Evolutionary conservation across 768 basidiomycete species (phyloP).

Genomic region (Jaapia argillacea): DNA sequence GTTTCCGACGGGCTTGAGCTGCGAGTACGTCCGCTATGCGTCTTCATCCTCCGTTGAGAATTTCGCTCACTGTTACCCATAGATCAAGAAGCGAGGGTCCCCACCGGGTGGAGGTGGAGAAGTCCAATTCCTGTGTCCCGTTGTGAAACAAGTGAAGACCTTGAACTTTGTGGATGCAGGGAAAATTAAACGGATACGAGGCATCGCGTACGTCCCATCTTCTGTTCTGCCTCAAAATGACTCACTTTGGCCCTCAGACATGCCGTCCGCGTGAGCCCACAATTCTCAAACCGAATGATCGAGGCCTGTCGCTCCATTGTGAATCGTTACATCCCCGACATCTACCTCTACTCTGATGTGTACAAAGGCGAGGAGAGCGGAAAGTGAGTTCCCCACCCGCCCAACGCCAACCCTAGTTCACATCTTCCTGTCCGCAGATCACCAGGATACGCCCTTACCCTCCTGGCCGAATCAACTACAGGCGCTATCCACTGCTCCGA

Average conservation of each 20-base stretch:
- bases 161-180: constrained; percentile 89
- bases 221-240: not conserved
- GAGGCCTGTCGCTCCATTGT: constrained; percentile 87
- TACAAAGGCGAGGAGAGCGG: constrained; percentile 97
- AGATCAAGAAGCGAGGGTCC: constrained; percentile 95
- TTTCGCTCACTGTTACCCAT: constrained; percentile 3
- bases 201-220: constrained; percentile 68
- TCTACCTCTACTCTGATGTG: constrained; percentile 96
- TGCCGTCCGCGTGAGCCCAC: constrained; percentile 92
- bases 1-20: constrained; percentile 87
- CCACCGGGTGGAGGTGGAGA: constrained; percentile 90
- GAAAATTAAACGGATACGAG: constrained; percentile 88
- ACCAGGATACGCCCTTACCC: constrained; percentile 87
- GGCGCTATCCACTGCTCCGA: constrained; percentile 83
- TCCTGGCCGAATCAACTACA: constrained; percentile 90
- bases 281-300: constrained; percentile 97
- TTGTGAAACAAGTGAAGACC: constrained; percentile 86
- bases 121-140: constrained; percentile 85
- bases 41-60: too few relatives aligned
- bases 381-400: constrained; percentile 48
- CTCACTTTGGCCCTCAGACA: constrained; percentile 40
- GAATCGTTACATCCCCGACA: constrained; percentile 95
- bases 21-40: constrained; percentile 43
- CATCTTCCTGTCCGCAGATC: constrained; percentile 46
- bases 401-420: not conserved